Evolutionary conservation across 345 rosid species (phyloP).

Genomic region (Eucalyptus pauciflora): DNA sequence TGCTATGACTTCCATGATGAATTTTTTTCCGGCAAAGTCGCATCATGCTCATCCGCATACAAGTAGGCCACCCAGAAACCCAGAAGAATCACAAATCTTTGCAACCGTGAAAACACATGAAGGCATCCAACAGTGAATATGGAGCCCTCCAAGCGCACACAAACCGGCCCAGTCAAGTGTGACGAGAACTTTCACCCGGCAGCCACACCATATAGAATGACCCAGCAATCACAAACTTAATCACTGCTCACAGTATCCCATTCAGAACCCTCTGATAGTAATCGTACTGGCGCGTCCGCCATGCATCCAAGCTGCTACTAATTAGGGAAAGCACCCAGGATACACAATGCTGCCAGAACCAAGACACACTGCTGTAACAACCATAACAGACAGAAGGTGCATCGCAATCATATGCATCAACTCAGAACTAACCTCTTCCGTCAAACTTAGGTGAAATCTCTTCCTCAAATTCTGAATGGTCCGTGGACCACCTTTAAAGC

Average conservation of each 20-base stretch:
- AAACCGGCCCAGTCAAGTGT: not conserved
- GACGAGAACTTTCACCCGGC: not conserved
- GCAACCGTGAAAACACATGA: not conserved
- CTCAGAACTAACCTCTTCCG: constrained; percentile 70
- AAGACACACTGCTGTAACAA: constrained; percentile 1
- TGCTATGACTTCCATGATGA: not conserved
- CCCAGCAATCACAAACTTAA: not conserved
- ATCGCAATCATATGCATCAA: not conserved
- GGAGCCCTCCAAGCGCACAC: not conserved
- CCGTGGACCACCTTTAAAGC: constrained; percentile 97
- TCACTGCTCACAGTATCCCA: constrained; percentile 70
- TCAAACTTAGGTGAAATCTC: constrained; percentile 85
- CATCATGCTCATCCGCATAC: not conserved
- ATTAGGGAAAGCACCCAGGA: constrained; percentile 96
- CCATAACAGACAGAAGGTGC: not conserved
- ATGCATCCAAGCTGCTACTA: constrained; percentile 98
- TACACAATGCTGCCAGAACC: constrained; percentile 84
- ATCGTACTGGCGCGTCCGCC: constrained; percentile 98
- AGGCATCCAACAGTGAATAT: not conserved
- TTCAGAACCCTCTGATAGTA: constrained; percentile 95
- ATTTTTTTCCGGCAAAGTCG: not conserved
- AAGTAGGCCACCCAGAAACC: not conserved
- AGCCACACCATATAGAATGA: not conserved
- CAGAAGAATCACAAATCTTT: not conserved
- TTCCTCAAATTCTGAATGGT: constrained; percentile 91